phyloP scores from a whole-genome alignment of 768 basidiomycete genomes.

The Boletales sp. region DNA sequence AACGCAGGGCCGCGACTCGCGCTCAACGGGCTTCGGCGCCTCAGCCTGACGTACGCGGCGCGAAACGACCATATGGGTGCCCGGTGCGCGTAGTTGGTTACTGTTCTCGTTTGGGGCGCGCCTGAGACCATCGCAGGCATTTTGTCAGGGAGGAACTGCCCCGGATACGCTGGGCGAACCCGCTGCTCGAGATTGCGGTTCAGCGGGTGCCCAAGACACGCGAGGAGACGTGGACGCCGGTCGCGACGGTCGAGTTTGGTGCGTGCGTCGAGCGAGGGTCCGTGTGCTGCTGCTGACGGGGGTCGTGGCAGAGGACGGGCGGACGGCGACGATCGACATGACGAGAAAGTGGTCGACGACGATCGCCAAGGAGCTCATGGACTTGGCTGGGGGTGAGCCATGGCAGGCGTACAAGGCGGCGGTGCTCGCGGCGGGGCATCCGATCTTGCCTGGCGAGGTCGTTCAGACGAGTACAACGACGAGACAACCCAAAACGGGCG shows the following conservation, averaged over 20 bases:
- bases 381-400: constrained; percentile 53
- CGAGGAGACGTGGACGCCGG: constrained; percentile 56
- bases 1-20: constrained; percentile 49
- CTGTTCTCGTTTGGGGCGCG: not conserved
- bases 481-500: constrained; percentile 34
- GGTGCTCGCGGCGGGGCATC: constrained; percentile 43
- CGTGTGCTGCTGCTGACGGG: too few relatives aligned
- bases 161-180: constrained; percentile 75
- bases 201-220: constrained; percentile 50
- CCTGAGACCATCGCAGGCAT: constrained; percentile 38
- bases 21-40: constrained; percentile 44
- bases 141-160: constrained; percentile 79
- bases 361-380: constrained; percentile 71
- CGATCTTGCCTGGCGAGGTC: constrained; percentile 44
- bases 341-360: constrained; percentile 65
- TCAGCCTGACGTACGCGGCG: constrained; percentile 55
- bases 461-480: constrained; percentile 13
- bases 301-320: constrained; percentile 44
- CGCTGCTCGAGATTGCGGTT: constrained; percentile 57
- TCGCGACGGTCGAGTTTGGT: constrained; percentile 64
- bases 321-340: constrained; percentile 45
- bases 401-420: constrained; percentile 57
- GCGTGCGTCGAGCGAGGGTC: constrained; percentile 28
- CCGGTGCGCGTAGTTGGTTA: constrained; percentile 38
- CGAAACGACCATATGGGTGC: constrained; percentile 75